These are phyloP conservation scores for thale cress (Arabidopsis thaliana) DNA, from an alignment of 345 rosid genomes.

Conservation along the genomic window TAIR10.1 NC_003070.9:12181001-12181500, in stretches of 20 bases:
- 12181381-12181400: constrained; percentile 50
- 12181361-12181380: constrained; percentile 47
- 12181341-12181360: constrained; percentile 52
- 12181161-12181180: neutral
- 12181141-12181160: neutral
- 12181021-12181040: neutral
- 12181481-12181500: constrained; percentile 62
- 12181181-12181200: neutral
- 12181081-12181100: neutral
- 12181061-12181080: neutral
- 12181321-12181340: constrained; percentile 44
- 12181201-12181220: neutral
- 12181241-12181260: neutral
- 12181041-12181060: too few species aligned
- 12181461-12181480: constrained; percentile 57
- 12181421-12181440: constrained; percentile 53
- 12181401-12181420: constrained; percentile 60
- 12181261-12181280: neutral
- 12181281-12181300: neutral
- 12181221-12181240: neutral
- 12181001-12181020: neutral
- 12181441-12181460: constrained; percentile 47
- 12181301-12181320: neutral
- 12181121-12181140: neutral
- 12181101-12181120: neutral